Conservation (phyloP, 2,329 filamentous ascomycete species). For the Trichophyton mentagrophytes region DNA sequence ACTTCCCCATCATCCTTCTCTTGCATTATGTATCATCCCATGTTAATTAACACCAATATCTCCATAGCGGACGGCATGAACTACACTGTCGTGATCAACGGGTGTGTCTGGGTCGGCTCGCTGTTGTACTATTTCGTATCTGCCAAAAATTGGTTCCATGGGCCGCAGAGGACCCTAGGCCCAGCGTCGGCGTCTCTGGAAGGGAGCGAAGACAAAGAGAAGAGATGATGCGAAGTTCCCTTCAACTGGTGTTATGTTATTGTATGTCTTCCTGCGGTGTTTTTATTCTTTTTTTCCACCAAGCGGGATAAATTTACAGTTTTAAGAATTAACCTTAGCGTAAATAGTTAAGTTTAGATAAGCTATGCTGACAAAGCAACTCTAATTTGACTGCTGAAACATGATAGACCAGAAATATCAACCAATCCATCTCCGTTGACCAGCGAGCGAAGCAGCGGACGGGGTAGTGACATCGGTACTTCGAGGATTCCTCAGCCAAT, state of each 20-base stretch:
- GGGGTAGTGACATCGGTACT: too few species aligned
- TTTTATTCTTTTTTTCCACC: not conserved
- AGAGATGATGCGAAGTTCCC: not conserved
- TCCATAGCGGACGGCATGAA: conserved; percentile 42
- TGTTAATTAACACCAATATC: not conserved
- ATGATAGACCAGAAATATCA: not conserved
- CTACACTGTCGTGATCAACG: conserved; percentile 51
- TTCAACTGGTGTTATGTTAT: too few species aligned
- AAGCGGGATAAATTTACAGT: not conserved
- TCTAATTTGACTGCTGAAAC: not conserved
- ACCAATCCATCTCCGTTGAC: too few species aligned
- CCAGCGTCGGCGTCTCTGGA: not conserved
- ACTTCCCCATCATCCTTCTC: not conserved
- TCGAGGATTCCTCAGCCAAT: not conserved
- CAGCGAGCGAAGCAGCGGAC: too few species aligned
- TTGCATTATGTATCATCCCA: not conserved
- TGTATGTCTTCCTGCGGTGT: too few species aligned
- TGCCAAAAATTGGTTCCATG: conserved; percentile 48
- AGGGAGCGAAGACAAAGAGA: not conserved
- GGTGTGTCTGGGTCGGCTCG: conserved; percentile 45
- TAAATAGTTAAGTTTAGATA: not conserved
- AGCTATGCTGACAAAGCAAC: not conserved
- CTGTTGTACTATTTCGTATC: conserved; percentile 44
- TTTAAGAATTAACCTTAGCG: not conserved
- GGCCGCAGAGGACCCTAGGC: conserved; percentile 45